Conservation (phyloP, 306 rosid genomes). For the Ziziphus jujuba region DNA sequence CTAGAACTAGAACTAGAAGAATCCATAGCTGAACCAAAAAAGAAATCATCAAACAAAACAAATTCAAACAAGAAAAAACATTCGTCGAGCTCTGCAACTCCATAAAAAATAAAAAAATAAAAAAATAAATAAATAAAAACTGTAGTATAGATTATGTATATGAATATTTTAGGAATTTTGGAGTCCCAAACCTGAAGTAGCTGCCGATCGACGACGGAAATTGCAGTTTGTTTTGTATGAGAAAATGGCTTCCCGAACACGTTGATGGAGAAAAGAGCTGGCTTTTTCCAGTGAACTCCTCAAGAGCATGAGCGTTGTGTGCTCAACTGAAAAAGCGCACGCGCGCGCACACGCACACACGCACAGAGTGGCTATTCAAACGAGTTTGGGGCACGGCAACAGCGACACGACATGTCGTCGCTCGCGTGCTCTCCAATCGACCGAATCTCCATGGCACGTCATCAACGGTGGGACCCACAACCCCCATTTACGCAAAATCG, state of each 20-base stretch:
- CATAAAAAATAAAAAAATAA: no score
- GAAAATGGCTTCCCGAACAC: constrained; percentile 2
- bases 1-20: no score
- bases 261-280: constrained; percentile 12
- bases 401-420: no score
- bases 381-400: no score
- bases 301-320: neutral
- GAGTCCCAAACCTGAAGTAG: constrained; percentile 44
- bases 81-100: neutral
- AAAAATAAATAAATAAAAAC: no score
- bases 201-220: constrained; percentile 18
- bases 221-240: constrained; percentile 11
- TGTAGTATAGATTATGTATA: neutral
- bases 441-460: neutral
- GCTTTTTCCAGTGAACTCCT: constrained; percentile 6
- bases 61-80: neutral
- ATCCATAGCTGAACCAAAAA: constrained; percentile 43
- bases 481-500: neutral
- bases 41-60: neutral
- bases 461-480: neutral
- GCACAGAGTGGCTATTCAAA: no score
- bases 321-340: no score
- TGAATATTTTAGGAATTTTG: neutral
- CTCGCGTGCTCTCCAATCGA: no score
- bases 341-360: no score